phyloP scores from a whole-genome alignment of 2,329 filamentous ascomycete genomes.

The Colletotrichum liaoningense region DNA sequence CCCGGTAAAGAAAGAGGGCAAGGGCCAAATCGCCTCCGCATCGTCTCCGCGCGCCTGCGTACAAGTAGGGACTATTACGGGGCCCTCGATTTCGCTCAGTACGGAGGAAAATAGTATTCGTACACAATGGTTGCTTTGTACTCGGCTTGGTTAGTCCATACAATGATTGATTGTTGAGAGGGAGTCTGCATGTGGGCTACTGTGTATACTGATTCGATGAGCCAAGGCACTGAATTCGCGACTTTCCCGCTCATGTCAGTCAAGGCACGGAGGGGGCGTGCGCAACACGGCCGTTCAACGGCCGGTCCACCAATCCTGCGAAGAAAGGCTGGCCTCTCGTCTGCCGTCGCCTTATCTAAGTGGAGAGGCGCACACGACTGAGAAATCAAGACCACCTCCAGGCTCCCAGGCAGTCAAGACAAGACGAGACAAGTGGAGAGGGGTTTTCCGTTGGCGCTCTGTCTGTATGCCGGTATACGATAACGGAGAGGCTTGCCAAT shows the following conservation, averaged over 20 bases:
- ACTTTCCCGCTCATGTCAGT: background rate
- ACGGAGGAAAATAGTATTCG: background rate
- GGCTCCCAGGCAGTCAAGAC: slow-evolving; percentile 20
- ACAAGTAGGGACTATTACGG: background rate
- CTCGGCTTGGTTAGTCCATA: background rate
- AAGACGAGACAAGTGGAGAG: slow-evolving; percentile 21
- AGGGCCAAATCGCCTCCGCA: slow-evolving; percentile 30
- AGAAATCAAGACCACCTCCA: slow-evolving; percentile 10
- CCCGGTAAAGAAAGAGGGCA: slow-evolving; percentile 29
- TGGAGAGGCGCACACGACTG: slow-evolving; percentile 18
- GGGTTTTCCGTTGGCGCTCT: background rate
- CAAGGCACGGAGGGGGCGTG: slow-evolving; percentile 19
- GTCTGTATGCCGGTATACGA: slow-evolving; percentile 3
- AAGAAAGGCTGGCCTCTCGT: slow-evolving; percentile 33
- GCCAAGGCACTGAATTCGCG: slow-evolving; percentile 12
- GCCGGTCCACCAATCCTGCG: slow-evolving; percentile 26
- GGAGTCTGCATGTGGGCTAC: background rate
- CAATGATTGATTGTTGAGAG: background rate
- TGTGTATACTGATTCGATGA: slow-evolving; percentile 22
- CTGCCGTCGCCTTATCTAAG: slow-evolving; percentile 35
- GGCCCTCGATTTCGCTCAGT: background rate
- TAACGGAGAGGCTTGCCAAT: slow-evolving; percentile 25
- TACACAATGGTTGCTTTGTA: background rate
- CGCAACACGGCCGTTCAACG: slow-evolving; percentile 26
- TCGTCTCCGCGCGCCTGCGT: slow-evolving; percentile 8